phyloP scores from a whole-genome alignment of 2,329 filamentous ascomycete species.

The Colletotrichum sp. region DNA sequence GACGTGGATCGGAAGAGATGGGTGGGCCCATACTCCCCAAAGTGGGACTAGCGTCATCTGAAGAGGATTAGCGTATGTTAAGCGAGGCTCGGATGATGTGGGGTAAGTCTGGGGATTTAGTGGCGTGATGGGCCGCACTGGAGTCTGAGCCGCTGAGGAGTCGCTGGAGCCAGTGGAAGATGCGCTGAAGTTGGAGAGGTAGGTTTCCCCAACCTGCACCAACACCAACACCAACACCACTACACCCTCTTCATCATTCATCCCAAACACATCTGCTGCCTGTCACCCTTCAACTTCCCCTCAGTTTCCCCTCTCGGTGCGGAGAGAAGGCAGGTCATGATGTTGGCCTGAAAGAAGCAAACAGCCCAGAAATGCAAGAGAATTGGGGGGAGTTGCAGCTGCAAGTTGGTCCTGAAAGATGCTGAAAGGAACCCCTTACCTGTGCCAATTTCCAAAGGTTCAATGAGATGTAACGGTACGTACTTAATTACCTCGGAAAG shows the following conservation, averaged over 20 bases:
- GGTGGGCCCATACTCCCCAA: neutral
- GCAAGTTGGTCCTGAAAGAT: neutral
- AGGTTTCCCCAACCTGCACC: neutral
- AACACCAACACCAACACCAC: neutral
- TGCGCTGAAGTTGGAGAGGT: neutral
- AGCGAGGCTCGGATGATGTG: neutral
- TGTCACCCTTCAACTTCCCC: neutral
- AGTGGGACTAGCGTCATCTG: neutral
- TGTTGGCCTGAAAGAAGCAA: neutral
- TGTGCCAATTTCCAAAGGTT: neutral
- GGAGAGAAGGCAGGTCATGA: neutral
- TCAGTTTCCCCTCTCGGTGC: neutral
- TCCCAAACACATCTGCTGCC: neutral
- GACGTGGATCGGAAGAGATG: conserved; percentile 1
- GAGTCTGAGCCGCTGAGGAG: neutral
- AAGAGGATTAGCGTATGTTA: neutral
- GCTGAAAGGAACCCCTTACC: neutral
- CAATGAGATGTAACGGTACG: neutral
- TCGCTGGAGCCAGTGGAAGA: neutral
- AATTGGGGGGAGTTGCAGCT: neutral
- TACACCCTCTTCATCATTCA: neutral
- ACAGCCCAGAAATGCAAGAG: neutral
- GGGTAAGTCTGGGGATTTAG: conserved; percentile 22
- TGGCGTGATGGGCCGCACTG: conserved; percentile 18
- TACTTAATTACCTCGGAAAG: neutral